A percentile compares a stretch with the other conserved stretches of the same genome.
Evolutionary conservation across 2,329 filamentous ascomycete genomes (phyloP).

Genomic region (Aspergillus bombycis): DNA sequence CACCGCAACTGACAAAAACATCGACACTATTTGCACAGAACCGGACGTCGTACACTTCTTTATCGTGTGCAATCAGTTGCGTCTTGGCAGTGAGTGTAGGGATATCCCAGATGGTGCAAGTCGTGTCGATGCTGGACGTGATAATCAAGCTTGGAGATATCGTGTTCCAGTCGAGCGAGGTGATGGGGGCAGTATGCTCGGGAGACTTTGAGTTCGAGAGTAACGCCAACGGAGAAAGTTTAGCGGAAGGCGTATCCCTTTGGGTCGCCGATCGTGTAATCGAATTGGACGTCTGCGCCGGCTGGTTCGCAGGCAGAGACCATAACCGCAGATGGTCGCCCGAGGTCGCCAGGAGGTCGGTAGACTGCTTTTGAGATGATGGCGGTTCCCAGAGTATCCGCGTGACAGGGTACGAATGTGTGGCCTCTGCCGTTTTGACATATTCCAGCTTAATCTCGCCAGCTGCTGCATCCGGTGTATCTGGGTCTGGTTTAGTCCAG

Average conservation of each 20-base stretch:
- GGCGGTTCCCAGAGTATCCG: slow-evolving; percentile 94
- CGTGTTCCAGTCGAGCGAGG: slow-evolving; percentile 97
- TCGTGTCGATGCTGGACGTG: slow-evolving; percentile 97
- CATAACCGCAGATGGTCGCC: slow-evolving; percentile 92
- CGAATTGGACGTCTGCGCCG: slow-evolving; percentile 64
- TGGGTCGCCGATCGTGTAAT: slow-evolving; percentile 68
- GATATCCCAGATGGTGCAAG: slow-evolving; percentile 99
- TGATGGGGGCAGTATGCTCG: slow-evolving; percentile 94
- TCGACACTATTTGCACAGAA: slow-evolving; percentile 99
- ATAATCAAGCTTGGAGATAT: slow-evolving; percentile 97
- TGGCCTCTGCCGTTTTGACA: slow-evolving; percentile 90
- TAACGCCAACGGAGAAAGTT: slow-evolving; percentile 88
- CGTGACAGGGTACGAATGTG: slow-evolving; percentile 96
- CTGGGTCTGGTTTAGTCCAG: slow-evolving; percentile 69
- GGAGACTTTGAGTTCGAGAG: slow-evolving; percentile 98
- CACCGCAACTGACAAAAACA: slow-evolving; percentile 96
- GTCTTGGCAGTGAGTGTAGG: slow-evolving; percentile 97
- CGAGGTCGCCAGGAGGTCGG: slow-evolving; percentile 90
- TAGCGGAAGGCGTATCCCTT: slow-evolving; percentile 66
- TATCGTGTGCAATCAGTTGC: slow-evolving; percentile 96
- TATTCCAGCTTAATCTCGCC: slow-evolving; percentile 73
- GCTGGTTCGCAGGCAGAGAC: slow-evolving; percentile 76
- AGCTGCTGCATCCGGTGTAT: slow-evolving; percentile 71
- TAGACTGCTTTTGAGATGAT: slow-evolving; percentile 91
- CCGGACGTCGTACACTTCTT: slow-evolving; percentile 96